These are phyloP conservation scores for Calonectria pteridis DNA, from an alignment of 2,329 filamentous ascomycete genomes.

Conservation along the genomic window DNA sequence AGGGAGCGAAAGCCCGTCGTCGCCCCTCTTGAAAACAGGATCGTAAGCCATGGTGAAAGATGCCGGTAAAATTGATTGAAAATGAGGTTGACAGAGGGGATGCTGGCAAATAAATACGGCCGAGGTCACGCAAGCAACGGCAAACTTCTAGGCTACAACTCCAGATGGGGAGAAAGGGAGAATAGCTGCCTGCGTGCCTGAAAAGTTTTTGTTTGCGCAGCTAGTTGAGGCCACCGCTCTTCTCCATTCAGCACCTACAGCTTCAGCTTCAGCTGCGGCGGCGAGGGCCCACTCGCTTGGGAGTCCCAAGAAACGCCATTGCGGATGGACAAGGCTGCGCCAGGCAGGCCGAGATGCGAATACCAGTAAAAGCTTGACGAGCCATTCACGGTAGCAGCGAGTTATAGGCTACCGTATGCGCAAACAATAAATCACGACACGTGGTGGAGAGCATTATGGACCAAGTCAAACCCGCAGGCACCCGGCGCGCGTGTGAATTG, in stretches of 20 bases:
- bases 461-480: background rate
- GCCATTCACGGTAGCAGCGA: background rate
- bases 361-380: background rate
- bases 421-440: background rate
- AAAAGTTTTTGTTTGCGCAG: background rate
- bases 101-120: background rate
- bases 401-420: background rate
- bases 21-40: background rate
- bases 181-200: background rate
- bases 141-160: background rate
- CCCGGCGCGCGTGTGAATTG: background rate
- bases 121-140: background rate
- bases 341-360: background rate
- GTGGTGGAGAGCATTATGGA: background rate
- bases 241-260: background rate
- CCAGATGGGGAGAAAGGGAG: background rate
- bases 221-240: background rate
- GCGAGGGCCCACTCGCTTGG: background rate
- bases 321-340: background rate
- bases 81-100: background rate
- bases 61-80: background rate
- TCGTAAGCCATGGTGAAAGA: slow-evolving; percentile 14
- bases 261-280: slow-evolving; percentile 7
- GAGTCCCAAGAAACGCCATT: background rate
- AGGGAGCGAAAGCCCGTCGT: slow-evolving; percentile 32